Evolutionary conservation across 2,329 filamentous ascomycete species (phyloP), one percentile per base, ranked within the genome.

Genomic region (Penicillium sumatraense): DNA sequence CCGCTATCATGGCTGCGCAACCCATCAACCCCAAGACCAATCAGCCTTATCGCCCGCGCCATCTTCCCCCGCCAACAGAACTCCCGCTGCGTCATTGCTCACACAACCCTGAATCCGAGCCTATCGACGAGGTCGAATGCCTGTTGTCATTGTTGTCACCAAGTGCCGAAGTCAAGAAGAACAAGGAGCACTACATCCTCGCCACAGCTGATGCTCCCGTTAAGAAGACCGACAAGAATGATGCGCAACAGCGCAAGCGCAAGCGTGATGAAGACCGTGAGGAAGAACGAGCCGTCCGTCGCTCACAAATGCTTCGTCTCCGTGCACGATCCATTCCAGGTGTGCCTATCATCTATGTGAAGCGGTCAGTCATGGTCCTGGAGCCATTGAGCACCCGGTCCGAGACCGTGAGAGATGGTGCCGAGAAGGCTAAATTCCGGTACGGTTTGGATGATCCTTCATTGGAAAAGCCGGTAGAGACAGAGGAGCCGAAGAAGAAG

Each of bases 321-420:
- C 67, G 65, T 10, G 77, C 77, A 42, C 70, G 79, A 38, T 62
- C 72, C 16, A 75, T 81, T 10, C 77, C 77, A 13, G 79, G 79
- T 47, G 78, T 80, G 27, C 79, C 79, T 14, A 76, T 81, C 24
- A 74, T 81, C 40, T 81, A 80, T 63, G 79, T 81, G 27, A 80
- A 80, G 67, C 71, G 79, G 44, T 80, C 78, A 14, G 78, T 81
- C 7, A 80, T 81, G 78, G 72, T 81, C 13, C 62, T 81, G 52
- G 78, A 81, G 63, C 78, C 79, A 13, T 69, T 80, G 71, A 79
- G 77, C 51, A 70, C 65, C 18, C 68, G 70, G 1, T 80, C 77
- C 13, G 75, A 78, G 59, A 67, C 68, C 20, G 67, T 78, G 11
- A 69, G 76, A 33, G 72, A 78, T 44, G 74, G 72, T 1, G 67